Conservation (phyloP, 768 basidiomycete genomes). For the Lactarius quietus region DNA sequence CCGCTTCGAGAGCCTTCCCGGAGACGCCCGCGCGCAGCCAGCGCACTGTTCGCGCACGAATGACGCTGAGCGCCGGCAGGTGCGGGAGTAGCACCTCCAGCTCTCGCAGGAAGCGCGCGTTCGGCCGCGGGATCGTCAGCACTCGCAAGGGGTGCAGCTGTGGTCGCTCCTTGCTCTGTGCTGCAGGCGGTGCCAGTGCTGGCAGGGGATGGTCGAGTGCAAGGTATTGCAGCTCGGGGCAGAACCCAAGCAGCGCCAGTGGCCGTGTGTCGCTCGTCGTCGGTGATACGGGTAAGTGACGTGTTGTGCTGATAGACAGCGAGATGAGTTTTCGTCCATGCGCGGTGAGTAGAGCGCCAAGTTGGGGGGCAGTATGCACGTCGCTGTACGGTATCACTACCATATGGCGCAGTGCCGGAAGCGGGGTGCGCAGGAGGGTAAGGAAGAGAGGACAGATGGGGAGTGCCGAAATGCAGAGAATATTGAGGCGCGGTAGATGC, state of each 20-base stretch:
- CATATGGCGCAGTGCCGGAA: slow-evolving; percentile 61
- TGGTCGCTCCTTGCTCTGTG: slow-evolving; percentile 9
- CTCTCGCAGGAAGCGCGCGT: slow-evolving; percentile 49
- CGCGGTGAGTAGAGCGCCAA: slow-evolving; percentile 54
- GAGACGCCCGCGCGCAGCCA: slow-evolving; percentile 72
- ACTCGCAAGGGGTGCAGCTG: slow-evolving; percentile 47
- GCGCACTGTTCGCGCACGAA: slow-evolving; percentile 64
- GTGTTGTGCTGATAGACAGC: slow-evolving; percentile 60
- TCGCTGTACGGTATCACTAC: slow-evolving; percentile 75
- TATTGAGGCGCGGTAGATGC: slow-evolving; percentile 53
- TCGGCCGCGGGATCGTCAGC: slow-evolving; percentile 75
- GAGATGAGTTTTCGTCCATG: slow-evolving; percentile 60
- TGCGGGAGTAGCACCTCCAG: slow-evolving; percentile 54
- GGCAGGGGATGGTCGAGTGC: slow-evolving; percentile 72
- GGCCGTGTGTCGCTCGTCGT: slow-evolving; percentile 50
- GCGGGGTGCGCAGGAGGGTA: slow-evolving; percentile 52
- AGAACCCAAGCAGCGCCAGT: slow-evolving; percentile 42
- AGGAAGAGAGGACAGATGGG: slow-evolving; percentile 61
- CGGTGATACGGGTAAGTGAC: slow-evolving; percentile 48
- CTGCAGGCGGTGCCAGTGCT: slow-evolving; percentile 35
- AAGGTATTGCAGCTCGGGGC: slow-evolving; percentile 60
- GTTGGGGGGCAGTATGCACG: slow-evolving; percentile 48
- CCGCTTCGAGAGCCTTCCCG: slow-evolving; percentile 61
- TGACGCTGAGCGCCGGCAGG: slow-evolving; percentile 51
- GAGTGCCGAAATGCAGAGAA: slow-evolving; percentile 61